Base-by-base conservation (phyloP, 495 filamentous ascomycete genomes). In the Daldinia loculata region DNA sequence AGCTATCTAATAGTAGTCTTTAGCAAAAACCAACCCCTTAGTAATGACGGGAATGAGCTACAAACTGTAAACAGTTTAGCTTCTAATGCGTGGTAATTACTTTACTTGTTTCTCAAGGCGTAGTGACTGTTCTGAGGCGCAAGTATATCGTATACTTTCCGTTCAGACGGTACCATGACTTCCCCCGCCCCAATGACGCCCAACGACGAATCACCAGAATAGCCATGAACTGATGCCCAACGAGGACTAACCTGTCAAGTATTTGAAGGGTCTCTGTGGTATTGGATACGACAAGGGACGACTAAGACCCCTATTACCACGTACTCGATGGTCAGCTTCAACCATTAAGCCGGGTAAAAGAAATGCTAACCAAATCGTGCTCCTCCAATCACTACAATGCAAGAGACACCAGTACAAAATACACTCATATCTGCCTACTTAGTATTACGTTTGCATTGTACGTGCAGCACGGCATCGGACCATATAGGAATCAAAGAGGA, bases 141-240 rank as follows among this genome's bases (percentile, higher is more conserved):
- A 48, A 48, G 43, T 48, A 48, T 48, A 48, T 48, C 43, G 43
- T 24, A 48, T 22, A 48, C 9, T 52, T 56, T 39, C 38, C 59
- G 12, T 67, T 59, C 34, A 43, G 24, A 57, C 34, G 19, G 24
- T 69, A 64, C 48, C 43, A 50, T 27, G 36, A 39, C 60, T 62
- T 48, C 43, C 66, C 70, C 66, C 70, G 51, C 70, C 39, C 57
- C 29, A 59, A 64, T 56, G 57, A 63, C 51, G 70, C 70, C 70
- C 70, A 73, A 73, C 66, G 61, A 59, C 52, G 43, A 73, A 58
- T 65, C 61, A 56, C 61, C 52, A 30, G 55, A 66, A 65, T 56
- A 38, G 26, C 45, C 66, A 43, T 66, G 52, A 66, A 57, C 70
- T 66, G 61, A 48, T 73, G 70, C 70, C 70, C 66, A 52, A 73